phyloP scores from a whole-genome alignment of 140 eudicot genomes.

The Bidens hawaiensis region DNA sequence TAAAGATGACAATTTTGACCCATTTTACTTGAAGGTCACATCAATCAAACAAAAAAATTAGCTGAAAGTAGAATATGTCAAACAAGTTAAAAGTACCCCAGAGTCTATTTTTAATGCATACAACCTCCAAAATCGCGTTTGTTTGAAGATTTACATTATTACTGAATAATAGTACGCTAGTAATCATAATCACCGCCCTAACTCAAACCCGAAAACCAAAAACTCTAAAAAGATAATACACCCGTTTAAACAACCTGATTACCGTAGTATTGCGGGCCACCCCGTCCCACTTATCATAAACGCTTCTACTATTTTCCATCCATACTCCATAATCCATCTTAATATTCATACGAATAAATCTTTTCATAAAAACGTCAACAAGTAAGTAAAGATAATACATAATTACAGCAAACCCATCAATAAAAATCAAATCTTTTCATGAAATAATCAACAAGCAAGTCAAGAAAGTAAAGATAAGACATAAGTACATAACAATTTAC shows the following conservation, averaged over 20 bases:
- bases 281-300: constrained; percentile 94
- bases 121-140: too few relatives aligned
- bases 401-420: too few relatives aligned
- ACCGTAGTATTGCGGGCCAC: constrained; percentile 98
- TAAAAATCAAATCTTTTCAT: too few relatives aligned
- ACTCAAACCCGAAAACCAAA: background rate
- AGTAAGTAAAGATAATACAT: too few relatives aligned
- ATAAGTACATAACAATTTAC: too few relatives aligned
- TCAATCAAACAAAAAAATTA: background rate
- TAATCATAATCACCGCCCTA: background rate
- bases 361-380: too few relatives aligned
- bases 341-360: background rate
- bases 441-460: too few relatives aligned
- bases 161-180: background rate
- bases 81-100: too few relatives aligned
- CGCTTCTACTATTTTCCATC: constrained; percentile 89
- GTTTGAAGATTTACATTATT: background rate
- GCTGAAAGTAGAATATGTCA: background rate
- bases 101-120: background rate
- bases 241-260: background rate
- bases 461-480: too few relatives aligned
- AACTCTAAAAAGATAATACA: background rate
- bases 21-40: background rate
- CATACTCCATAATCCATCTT: constrained; percentile 96
- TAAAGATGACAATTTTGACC: background rate